Percentiles rank a stretch among this genome's conserved stretches.
Evolutionary conservation across 2,329 filamentous ascomycete species (phyloP).

Genomic region (Pleoardoris graminearum): DNA sequence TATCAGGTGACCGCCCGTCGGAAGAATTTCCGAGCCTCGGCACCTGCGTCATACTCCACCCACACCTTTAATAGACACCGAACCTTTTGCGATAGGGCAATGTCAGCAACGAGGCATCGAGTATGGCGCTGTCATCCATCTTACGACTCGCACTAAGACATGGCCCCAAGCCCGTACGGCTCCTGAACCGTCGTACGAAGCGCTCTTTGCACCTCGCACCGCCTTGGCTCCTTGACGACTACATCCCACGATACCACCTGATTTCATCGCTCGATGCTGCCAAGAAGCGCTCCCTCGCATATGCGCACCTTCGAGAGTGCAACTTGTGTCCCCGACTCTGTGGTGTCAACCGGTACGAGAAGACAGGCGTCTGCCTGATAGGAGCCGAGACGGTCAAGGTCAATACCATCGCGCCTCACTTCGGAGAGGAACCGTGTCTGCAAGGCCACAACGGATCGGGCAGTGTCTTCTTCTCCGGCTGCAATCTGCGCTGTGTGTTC

Average conservation of each 20-base stretch:
- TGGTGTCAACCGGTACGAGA: constrained; percentile 79
- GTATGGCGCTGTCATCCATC: neutral
- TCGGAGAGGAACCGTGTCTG: constrained; percentile 72
- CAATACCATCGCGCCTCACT: constrained; percentile 83
- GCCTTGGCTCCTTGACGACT: constrained; percentile 72
- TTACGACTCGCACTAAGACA: constrained; percentile 19
- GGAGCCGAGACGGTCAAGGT: constrained; percentile 74
- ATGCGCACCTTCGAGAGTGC: constrained; percentile 75
- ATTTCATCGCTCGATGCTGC: constrained; percentile 69
- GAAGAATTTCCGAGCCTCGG: constrained; percentile 8
- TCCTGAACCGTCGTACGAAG: neutral
- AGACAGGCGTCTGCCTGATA: constrained; percentile 76
- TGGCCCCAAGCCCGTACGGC: neutral
- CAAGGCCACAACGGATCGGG: constrained; percentile 81
- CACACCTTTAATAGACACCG: neutral
- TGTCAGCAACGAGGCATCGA: neutral
- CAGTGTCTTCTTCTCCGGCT: constrained; percentile 79
- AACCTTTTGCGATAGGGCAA: neutral
- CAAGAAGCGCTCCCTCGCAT: constrained; percentile 73
- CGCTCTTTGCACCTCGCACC: constrained; percentile 58
- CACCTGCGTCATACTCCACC: neutral
- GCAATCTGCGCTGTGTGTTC: constrained; percentile 69
- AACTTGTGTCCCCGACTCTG: constrained; percentile 80
- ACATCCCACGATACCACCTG: constrained; percentile 72
- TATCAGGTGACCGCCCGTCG: too few species aligned